A percentile compares a stretch with the other conserved stretches of the same genome.
Evolutionary conservation across 2,329 filamentous ascomycete species (phyloP).

Genomic region (Phyllosticta citribraziliensis): DNA sequence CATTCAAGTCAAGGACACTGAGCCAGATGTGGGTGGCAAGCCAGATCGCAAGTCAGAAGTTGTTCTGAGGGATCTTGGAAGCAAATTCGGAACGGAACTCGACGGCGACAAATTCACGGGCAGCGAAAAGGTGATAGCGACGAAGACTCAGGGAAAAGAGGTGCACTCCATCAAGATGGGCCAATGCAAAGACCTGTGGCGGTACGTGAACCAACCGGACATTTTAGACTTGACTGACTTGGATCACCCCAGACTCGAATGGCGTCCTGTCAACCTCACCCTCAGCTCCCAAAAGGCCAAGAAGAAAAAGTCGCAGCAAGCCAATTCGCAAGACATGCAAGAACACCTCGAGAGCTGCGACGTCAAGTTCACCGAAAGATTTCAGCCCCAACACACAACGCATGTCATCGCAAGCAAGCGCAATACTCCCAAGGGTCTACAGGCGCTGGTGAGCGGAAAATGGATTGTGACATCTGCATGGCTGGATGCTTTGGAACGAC

Average conservation of each 20-base stretch:
- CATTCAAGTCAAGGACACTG: slow-evolving; percentile 59
- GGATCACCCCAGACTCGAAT: neutral
- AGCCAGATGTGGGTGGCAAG: slow-evolving; percentile 48
- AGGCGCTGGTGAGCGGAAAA: slow-evolving; percentile 73
- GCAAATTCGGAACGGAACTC: slow-evolving; percentile 72
- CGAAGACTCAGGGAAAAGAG: slow-evolving; percentile 41
- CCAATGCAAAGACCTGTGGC: slow-evolving; percentile 54
- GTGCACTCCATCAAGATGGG: slow-evolving; percentile 63
- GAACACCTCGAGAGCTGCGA: slow-evolving; percentile 71
- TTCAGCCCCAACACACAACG: slow-evolving; percentile 61
- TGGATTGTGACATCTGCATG: slow-evolving; percentile 67
- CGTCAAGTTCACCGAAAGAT: slow-evolving; percentile 72
- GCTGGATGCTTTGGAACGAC: slow-evolving; percentile 57
- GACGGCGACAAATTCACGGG: slow-evolving; percentile 64
- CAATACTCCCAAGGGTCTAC: slow-evolving; percentile 79
- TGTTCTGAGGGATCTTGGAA: slow-evolving; percentile 63
- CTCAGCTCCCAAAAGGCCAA: neutral
- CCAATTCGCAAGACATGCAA: slow-evolving; percentile 41
- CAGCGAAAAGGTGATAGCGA: slow-evolving; percentile 21
- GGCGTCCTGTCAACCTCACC: neutral
- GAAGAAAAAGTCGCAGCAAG: neutral
- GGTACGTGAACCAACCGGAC: slow-evolving; percentile 29
- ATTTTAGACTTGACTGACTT: neutral
- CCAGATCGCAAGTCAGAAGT: slow-evolving; percentile 56
- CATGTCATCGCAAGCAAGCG: slow-evolving; percentile 84